A percentile compares a stretch with the other conserved stretches of the same genome.
These are phyloP conservation scores for Fusarium protoensiforme DNA, from an alignment of 2,329 filamentous ascomycete genomes.

Conservation along the genomic window DNA sequence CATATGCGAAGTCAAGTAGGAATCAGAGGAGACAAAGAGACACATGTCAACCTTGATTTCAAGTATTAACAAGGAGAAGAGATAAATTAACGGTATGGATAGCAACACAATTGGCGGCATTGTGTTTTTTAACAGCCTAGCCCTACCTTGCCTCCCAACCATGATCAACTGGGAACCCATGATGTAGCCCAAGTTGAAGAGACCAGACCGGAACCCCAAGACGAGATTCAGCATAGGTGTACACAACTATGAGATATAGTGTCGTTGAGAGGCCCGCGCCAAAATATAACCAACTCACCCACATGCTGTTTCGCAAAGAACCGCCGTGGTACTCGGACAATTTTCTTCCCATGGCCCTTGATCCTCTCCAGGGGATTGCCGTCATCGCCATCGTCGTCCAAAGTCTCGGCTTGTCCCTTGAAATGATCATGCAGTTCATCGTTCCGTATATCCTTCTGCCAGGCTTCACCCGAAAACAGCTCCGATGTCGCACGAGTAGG, in stretches of 20 bases:
- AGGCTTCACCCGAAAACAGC: neutral
- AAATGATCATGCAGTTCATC: neutral
- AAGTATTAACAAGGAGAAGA: neutral
- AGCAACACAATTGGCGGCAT: neutral
- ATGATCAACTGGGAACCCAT: neutral
- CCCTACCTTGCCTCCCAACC: neutral
- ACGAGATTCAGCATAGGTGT: neutral
- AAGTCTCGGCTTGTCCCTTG: neutral
- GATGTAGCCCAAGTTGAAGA: neutral
- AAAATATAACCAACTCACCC: neutral
- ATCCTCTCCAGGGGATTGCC: neutral
- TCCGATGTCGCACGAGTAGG: neutral
- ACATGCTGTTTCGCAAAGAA: neutral
- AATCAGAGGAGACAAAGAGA: neutral
- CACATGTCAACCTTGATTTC: neutral
- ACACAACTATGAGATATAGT: neutral
- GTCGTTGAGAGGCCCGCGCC: neutral
- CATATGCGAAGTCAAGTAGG: neutral
- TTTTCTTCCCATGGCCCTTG: neutral
- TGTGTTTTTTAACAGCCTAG: neutral
- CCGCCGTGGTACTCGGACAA: neutral
- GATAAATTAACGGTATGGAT: neutral
- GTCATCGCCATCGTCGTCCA: neutral
- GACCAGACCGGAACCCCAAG: neutral
- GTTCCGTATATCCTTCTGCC: neutral